phyloP scores from a whole-genome alignment of 2,329 filamentous ascomycete genomes.

The Ophioceras dolichostomum region DNA sequence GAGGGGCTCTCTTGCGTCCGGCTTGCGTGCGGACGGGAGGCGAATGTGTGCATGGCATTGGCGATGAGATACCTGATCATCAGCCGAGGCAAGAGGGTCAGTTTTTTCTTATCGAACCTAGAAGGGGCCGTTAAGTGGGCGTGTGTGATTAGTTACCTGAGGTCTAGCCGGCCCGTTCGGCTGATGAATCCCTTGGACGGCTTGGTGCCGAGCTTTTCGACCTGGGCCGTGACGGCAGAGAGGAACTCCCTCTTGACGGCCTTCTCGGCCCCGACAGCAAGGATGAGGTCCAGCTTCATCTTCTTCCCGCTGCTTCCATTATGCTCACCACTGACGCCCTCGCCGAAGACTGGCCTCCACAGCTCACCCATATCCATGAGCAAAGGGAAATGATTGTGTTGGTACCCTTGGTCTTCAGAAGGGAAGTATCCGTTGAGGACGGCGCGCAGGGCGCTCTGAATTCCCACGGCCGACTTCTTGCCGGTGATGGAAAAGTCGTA shows the following conservation, averaged over 20 bases:
- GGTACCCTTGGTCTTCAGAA: slow-evolving; percentile 30
- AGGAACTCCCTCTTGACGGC: slow-evolving; percentile 39
- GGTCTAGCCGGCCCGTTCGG: slow-evolving; percentile 43
- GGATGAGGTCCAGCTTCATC: slow-evolving; percentile 40
- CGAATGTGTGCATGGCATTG: slow-evolving; percentile 47
- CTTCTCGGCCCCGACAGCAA: slow-evolving; percentile 46
- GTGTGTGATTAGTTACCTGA: slow-evolving; percentile 38
- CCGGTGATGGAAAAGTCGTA: slow-evolving; percentile 28
- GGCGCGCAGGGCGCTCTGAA: slow-evolving; percentile 45
- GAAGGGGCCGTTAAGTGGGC: no score
- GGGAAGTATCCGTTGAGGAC: slow-evolving; percentile 39
- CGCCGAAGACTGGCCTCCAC: slow-evolving; percentile 40
- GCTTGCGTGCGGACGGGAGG: slow-evolving; percentile 33
- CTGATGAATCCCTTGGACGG: slow-evolving; percentile 27
- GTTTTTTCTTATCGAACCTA: no score
- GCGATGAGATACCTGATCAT: slow-evolving; percentile 41
- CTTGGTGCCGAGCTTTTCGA: slow-evolving; percentile 43
- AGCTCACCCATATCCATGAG: slow-evolving; percentile 35
- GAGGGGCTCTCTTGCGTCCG: slow-evolving; percentile 42
- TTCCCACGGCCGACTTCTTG: slow-evolving; percentile 33
- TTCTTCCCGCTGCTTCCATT: slow-evolving; percentile 13
- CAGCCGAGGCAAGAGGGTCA: no score
- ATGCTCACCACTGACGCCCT: slow-evolving; percentile 15
- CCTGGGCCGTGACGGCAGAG: slow-evolving; percentile 31
- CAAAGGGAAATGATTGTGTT: slow-evolving; percentile 33